These are phyloP conservation scores for Mycosphaerella sp. DNA, from an alignment of 2,329 filamentous ascomycete species.

Conservation along the genomic window DNA sequence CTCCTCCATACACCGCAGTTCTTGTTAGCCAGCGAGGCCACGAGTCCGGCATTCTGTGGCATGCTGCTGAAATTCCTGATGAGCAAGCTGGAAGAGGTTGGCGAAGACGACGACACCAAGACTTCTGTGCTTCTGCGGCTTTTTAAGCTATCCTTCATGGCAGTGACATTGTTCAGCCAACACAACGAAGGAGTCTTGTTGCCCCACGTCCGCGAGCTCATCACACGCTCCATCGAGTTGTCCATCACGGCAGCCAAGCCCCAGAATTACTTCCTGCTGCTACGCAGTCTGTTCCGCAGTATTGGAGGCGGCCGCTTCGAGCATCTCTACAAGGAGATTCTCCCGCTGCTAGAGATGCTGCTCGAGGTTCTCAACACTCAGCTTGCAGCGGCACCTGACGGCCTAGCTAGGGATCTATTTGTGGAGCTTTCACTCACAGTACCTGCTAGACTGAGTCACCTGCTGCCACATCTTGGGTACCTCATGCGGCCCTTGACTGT, in stretches of 20 bases:
- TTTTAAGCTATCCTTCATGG: constrained; percentile 99
- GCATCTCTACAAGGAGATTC: constrained; percentile 94
- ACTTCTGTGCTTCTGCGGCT: constrained; percentile 87
- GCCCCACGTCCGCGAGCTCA: constrained; percentile 93
- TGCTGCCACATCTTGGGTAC: constrained; percentile 90
- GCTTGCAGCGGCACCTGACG: constrained; percentile 81
- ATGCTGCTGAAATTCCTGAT: constrained; percentile 98
- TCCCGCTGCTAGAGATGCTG: constrained; percentile 94
- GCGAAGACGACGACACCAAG: constrained; percentile 83
- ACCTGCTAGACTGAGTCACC: constrained; percentile 84
- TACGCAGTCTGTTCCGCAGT: constrained; percentile 88
- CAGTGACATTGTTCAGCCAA: constrained; percentile 86
- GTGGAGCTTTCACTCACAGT: constrained; percentile 96
- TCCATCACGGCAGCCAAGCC: constrained; percentile 94
- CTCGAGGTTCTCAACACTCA: constrained; percentile 95
- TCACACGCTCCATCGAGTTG: constrained; percentile 93
- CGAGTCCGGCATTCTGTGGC: constrained; percentile 92
- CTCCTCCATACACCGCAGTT: constrained; percentile 95
- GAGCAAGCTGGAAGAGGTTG: constrained; percentile 92
- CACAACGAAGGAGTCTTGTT: constrained; percentile 95
- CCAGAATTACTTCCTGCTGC: constrained; percentile 95
- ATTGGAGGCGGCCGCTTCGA: constrained; percentile 98
- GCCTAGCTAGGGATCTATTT: constrained; percentile 86
- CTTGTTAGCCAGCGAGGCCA: constrained; percentile 96
- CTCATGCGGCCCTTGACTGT: constrained; percentile 98